phyloP scores from a whole-genome alignment of 371 early-diverging fungal species.

The Umbelopsis sp. region DNA sequence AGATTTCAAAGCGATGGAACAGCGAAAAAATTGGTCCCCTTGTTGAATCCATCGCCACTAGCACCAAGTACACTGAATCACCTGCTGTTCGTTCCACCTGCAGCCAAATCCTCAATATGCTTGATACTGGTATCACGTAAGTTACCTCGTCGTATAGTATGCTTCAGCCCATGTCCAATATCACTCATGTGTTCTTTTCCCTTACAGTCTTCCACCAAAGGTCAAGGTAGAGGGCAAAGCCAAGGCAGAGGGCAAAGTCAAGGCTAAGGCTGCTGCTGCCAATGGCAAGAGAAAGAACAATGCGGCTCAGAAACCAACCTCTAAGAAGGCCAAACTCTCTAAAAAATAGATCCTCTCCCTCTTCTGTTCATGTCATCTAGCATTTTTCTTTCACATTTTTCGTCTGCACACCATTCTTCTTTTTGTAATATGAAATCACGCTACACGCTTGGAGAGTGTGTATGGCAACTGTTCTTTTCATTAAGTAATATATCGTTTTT shows the following conservation, averaged over 20 bases:
- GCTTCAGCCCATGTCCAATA: background rate
- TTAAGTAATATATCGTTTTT: conserved; percentile 16
- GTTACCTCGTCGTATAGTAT: background rate
- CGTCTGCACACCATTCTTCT: background rate
- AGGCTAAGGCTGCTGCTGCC: conserved; percentile 2
- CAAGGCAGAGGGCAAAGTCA: conserved; percentile 22
- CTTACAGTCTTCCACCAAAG: conserved; percentile 9
- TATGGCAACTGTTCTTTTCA: conserved; percentile 6
- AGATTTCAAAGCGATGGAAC: conserved; percentile 34
- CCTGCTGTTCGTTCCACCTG: conserved; percentile 35
- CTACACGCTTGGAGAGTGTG: background rate
- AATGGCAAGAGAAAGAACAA: conserved; percentile 19
- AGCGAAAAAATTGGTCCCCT: conserved; percentile 33
- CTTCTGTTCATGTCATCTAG: background rate
- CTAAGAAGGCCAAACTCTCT: conserved; percentile 21
- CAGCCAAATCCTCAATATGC: conserved; percentile 34
- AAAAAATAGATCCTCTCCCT: conserved; percentile 9
- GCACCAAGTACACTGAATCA: conserved; percentile 29
- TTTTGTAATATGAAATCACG: conserved; percentile 15
- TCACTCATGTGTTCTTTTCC: conserved; percentile 16
- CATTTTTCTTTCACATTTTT: background rate
- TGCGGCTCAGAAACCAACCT: background rate
- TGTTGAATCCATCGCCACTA: conserved; percentile 32
- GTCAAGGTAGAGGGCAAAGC: conserved; percentile 21
- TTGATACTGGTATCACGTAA: conserved; percentile 38